Base-by-base conservation (phyloP, 2,329 filamentous ascomycete species). In the Stagonosporopsis rhizophila region DNA sequence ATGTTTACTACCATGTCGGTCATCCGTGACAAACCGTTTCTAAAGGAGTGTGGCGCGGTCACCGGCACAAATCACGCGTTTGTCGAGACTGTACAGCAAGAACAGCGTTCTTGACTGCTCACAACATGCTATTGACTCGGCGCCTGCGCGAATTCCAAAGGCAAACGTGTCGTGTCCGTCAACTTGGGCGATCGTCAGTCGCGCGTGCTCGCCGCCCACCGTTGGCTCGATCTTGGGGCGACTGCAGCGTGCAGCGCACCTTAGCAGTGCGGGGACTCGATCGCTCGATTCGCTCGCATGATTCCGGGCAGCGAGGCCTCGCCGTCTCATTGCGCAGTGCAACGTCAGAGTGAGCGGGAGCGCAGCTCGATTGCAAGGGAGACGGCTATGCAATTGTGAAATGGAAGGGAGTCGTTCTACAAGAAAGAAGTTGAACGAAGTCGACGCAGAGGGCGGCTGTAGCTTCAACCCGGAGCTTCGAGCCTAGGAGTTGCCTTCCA, bases 141-240 rank as follows among this genome's bases (percentile, higher is more conserved):
- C 41, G 20, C 9, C 6, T 37, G 19, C 22, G 4, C 23, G 22
- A n/a, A n/a, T n/a, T n/a, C 20, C 22, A 8, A 22, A n/a, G 25
- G 25, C 37, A 25, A 19, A 23, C 41, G 37, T 17, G 42, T 44
- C 39, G 47, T 39, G 44, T 19, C 28, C 12, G 15, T 42, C 5
- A 14, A 6, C 19, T 37, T 15, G 17, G 42, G 47, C 53, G 52
- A 28, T 27, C 42, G 48, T 52, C 38, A 48, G 44, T 35, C 12
- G 37, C 32, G 32, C 44, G 39, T 47, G 42, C 37, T 40, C 19
- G 35, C 40, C 37, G 37, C 30, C 35, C 23, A 28, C 40, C 37
- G 47, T 46, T 56, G 52, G 52, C 35, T 56, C 53, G 42, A 56
- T 51, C 22, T 27, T 37, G 41, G 25, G 47, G 47, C 53, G 47